Base-by-base conservation (phyloP, 257 asterid genomes). In the Echites panduratus region DNA sequence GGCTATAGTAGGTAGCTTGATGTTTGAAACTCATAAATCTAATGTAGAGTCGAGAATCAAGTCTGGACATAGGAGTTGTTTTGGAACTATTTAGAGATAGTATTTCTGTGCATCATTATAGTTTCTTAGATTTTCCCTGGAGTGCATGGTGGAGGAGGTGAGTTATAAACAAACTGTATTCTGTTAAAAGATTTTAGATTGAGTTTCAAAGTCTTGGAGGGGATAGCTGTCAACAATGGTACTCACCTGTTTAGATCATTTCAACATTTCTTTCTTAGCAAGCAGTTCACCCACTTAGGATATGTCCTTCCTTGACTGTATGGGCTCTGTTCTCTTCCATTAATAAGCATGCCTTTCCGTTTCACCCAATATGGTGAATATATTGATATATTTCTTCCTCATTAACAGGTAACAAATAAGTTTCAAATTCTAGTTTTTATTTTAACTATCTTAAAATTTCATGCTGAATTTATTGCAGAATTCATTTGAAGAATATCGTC, bases 401-500 rank as follows among this genome's bases (percentile, higher is more conserved):
- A 17, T 27, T 38, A 35, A 40, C 26, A 9, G 19, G 68, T 13
- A 38, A 63, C 10, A 26, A 63, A 38, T 35, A 57, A n/a, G 5
- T 62, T 49, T 50, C 69, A 53, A 57, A 32, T 41, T 13, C 57
- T 53, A 45, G 66, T 66, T 58, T 73, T 57, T 67, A 47, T 75
- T 49, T 8, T 47, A 76, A 41, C 2, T 47, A 44, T 44, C 56
- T 50, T 35, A 5, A 59, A 40, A 53, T 52, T 70, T 77, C 54
- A 59, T 61, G 67, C 45, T n/a, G 8, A 71, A 48, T 77, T n/a
- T 74, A 54, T 77, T 86, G 76, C 90, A 94, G 99, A 92, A 2
- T 73, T 70, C 94, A 56, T 95, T 74, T 75, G 99, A 95, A 84
- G 99, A 95, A 85, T 76, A 48, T 80, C 96, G 98, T 72, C 96